Evolutionary conservation across 148 eudicot species (phyloP).

Genomic region (Tetragonia tetragonoides): DNA sequence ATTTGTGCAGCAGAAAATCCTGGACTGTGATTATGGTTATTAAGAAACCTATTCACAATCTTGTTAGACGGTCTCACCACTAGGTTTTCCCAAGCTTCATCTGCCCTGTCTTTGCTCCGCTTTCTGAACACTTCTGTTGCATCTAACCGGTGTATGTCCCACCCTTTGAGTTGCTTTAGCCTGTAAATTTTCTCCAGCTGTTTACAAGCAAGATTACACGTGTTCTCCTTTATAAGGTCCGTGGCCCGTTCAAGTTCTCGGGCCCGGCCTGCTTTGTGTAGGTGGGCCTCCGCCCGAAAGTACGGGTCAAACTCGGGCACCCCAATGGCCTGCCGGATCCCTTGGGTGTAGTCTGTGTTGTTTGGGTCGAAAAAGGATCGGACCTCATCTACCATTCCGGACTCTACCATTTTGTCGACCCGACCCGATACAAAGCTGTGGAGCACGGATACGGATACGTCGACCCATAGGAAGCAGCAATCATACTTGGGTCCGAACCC

Average conservation of each 20-base stretch:
- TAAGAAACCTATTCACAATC: conserved; percentile 40
- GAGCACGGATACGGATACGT: conserved; percentile 47
- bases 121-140: conserved; percentile 56
- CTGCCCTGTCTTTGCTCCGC: conserved; percentile 33
- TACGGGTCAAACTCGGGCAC: conserved; percentile 60
- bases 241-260: conserved; percentile 38
- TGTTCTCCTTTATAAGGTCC: conserved; percentile 45
- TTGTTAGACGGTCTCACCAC: conserved; percentile 40
- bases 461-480: conserved; percentile 77
- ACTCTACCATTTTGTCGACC: conserved; percentile 62
- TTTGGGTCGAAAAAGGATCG: conserved; percentile 34
- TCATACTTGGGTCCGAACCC: conserved; percentile 48
- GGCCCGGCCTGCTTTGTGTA: conserved; percentile 23
- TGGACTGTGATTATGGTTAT: neutral
- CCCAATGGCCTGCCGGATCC: conserved; percentile 71
- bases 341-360: conserved; percentile 45
- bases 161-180: conserved; percentile 42
- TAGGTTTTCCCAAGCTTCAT: conserved; percentile 44
- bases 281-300: conserved; percentile 32
- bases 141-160: conserved; percentile 63
- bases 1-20: conserved; percentile 9
- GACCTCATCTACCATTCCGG: conserved; percentile 60
- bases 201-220: conserved; percentile 39
- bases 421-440: conserved; percentile 43
- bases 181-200: conserved; percentile 53